phyloP scores from a whole-genome alignment of 2,329 filamentous ascomycete genomes.

The Arthrobotrys iridis region DNA sequence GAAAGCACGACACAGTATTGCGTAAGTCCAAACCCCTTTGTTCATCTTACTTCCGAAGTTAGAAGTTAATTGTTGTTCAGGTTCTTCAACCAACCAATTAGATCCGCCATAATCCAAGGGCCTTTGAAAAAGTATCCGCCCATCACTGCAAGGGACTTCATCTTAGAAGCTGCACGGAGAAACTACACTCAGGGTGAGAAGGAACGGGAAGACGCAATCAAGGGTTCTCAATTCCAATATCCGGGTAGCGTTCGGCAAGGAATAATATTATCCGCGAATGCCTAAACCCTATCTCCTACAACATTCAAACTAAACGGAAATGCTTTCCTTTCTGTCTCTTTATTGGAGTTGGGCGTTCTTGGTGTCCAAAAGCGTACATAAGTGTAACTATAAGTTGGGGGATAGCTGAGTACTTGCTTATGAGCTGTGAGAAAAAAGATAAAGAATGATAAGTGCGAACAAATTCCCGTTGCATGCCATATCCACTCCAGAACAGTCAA shows the following conservation, averaged over 20 bases:
- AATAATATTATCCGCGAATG: constrained; percentile 48
- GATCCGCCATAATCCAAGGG: constrained; percentile 70
- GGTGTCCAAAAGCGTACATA: constrained; percentile 12
- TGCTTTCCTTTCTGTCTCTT: neutral
- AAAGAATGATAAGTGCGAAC: constrained; percentile 4
- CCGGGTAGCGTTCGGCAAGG: constrained; percentile 44
- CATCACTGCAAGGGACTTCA: constrained; percentile 72
- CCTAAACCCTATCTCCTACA: constrained; percentile 3
- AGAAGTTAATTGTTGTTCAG: constrained; percentile 16
- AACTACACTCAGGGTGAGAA: constrained; percentile 62
- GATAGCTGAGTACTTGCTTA: neutral
- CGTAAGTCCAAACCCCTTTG: constrained; percentile 58
- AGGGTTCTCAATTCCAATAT: constrained; percentile 51
- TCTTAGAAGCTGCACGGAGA: constrained; percentile 67
- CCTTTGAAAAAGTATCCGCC: constrained; percentile 71
- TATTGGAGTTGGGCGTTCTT: constrained; percentile 14
- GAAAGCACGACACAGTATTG: constrained; percentile 72
- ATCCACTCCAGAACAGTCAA: constrained; percentile 1
- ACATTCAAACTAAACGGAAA: neutral
- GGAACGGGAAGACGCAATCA: constrained; percentile 46
- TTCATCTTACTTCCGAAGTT: neutral
- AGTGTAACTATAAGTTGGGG: constrained; percentile 1
- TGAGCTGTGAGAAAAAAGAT: neutral
- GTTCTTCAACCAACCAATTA: constrained; percentile 73
- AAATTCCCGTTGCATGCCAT: neutral